Percentiles rank a stretch among this genome's conserved stretches.
These are phyloP conservation scores for Chenopodium suecicum DNA, from an alignment of 148 eudicot genomes.

Conservation along the genomic window DNA sequence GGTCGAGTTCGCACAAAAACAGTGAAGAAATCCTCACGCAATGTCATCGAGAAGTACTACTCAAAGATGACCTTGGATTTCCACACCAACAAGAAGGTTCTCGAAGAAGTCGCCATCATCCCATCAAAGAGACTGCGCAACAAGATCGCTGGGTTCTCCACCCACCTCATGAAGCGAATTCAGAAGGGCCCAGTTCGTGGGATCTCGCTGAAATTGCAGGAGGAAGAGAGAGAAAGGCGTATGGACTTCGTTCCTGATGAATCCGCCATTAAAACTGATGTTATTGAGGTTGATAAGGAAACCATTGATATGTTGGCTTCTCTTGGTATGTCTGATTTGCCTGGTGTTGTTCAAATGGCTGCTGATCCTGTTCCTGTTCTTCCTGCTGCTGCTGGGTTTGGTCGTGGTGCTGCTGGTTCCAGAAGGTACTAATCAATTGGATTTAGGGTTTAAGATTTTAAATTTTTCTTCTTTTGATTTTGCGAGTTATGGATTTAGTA, in stretches of 20 bases:
- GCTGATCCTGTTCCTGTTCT: conserved; percentile 1
- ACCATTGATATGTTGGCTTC: conserved; percentile 36
- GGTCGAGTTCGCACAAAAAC: conserved; percentile 44
- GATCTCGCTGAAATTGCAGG: conserved; percentile 43
- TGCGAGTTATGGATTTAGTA: background rate
- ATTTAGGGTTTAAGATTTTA: background rate
- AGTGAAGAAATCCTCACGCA: conserved; percentile 44
- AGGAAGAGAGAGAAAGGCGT: conserved; percentile 40
- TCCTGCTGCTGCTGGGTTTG: background rate
- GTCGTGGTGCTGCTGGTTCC: conserved; percentile 21
- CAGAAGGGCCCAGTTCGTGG: conserved; percentile 46
- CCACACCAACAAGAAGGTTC: conserved; percentile 46
- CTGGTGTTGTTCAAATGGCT: conserved; percentile 21
- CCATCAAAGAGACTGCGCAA: conserved; percentile 47
- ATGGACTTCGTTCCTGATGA: conserved; percentile 43
- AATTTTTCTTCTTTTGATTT: background rate
- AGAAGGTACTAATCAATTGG: conserved; percentile 13
- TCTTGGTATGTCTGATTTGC: conserved; percentile 39
- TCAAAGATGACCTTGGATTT: conserved; percentile 45
- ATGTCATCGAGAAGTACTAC: conserved; percentile 39
- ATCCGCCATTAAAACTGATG: conserved; percentile 36
- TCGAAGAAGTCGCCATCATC: conserved; percentile 45
- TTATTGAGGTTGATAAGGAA: conserved; percentile 36
- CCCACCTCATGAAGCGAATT: conserved; percentile 42
- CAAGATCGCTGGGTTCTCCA: conserved; percentile 49